Percentiles rank a stretch among this genome's conserved stretches.
phyloP scores from a whole-genome alignment of 495 filamentous ascomycete species.

The Umbilicaria muhlenbergii region DNA sequence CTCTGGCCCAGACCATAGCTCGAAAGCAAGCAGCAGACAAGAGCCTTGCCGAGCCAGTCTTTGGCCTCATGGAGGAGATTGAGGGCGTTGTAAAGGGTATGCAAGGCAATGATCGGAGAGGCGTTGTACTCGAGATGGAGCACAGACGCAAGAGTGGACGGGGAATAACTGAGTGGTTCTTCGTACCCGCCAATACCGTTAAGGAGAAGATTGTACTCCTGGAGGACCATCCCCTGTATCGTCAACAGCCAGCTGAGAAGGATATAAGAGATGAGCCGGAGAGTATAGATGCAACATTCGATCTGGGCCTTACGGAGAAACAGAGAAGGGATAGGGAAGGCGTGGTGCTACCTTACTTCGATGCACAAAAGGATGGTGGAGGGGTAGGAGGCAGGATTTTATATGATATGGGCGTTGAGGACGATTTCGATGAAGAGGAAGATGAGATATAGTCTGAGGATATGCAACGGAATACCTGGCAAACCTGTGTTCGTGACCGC shows the following conservation, averaged over 20 bases:
- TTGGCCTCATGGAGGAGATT: constrained; percentile 55
- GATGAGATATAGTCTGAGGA: constrained; percentile 60
- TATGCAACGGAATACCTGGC: no score
- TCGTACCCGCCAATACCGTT: constrained; percentile 31
- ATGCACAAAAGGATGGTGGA: constrained; percentile 75
- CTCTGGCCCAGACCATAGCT: constrained; percentile 52
- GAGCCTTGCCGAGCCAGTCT: constrained; percentile 53
- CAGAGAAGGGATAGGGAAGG: constrained; percentile 73
- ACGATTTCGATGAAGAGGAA: constrained; percentile 98
- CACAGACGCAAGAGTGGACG: constrained; percentile 67
- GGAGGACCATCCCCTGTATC: constrained; percentile 62
- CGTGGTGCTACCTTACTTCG: constrained; percentile 85
- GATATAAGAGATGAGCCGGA: constrained; percentile 38
- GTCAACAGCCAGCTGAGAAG: constrained; percentile 22
- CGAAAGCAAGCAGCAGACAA: constrained; percentile 51
- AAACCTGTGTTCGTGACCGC: no score
- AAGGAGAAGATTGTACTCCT: constrained; percentile 43
- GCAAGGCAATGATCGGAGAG: constrained; percentile 24
- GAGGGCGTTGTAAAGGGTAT: constrained; percentile 57
- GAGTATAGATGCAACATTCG: constrained; percentile 48
- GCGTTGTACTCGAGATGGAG: constrained; percentile 73
- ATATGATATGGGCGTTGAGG: constrained; percentile 91
- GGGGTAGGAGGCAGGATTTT: constrained; percentile 75
- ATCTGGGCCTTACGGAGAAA: constrained; percentile 75
- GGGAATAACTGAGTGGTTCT: constrained; percentile 61